Conservation (phyloP, 2,329 filamentous ascomycete genomes). For the Trichoderma sp. region DNA sequence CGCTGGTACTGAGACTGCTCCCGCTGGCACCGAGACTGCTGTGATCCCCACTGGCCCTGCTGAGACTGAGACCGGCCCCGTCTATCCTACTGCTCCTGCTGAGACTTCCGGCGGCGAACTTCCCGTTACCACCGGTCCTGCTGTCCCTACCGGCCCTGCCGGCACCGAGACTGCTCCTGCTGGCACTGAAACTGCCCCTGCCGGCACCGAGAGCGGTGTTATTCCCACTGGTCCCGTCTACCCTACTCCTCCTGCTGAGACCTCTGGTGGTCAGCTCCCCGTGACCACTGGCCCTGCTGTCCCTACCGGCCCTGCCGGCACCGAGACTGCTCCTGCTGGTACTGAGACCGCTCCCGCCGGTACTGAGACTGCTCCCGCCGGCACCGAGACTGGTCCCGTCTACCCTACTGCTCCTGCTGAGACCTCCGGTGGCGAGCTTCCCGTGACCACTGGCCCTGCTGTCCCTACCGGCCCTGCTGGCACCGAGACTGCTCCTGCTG, state of each 20-base stretch:
- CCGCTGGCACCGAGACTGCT: background rate
- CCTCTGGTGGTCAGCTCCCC: no score
- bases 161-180: constrained; percentile 23
- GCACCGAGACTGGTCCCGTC: background rate
- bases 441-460: constrained; percentile 17
- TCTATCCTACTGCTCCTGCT: background rate
- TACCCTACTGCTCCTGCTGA: constrained; percentile 23
- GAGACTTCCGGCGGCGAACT: background rate
- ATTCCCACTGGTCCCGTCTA: background rate
- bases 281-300: no score
- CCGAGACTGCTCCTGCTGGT: constrained; percentile 7
- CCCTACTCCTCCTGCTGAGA: background rate
- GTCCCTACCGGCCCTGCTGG: background rate
- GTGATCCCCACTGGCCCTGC: constrained; percentile 16
- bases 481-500: background rate
- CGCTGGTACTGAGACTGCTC: constrained; percentile 15
- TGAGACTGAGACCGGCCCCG: background rate
- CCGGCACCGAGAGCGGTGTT: constrained; percentile 30
- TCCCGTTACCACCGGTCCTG: background rate
- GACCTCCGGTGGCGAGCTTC: background rate
- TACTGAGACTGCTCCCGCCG: background rate
- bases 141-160: background rate
- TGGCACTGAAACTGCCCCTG: constrained; percentile 33
- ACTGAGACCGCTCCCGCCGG: background rate
- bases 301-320: background rate